phyloP scores from a whole-genome alignment of 2,329 filamentous ascomycete species.

The Calonectria henricotiae region DNA sequence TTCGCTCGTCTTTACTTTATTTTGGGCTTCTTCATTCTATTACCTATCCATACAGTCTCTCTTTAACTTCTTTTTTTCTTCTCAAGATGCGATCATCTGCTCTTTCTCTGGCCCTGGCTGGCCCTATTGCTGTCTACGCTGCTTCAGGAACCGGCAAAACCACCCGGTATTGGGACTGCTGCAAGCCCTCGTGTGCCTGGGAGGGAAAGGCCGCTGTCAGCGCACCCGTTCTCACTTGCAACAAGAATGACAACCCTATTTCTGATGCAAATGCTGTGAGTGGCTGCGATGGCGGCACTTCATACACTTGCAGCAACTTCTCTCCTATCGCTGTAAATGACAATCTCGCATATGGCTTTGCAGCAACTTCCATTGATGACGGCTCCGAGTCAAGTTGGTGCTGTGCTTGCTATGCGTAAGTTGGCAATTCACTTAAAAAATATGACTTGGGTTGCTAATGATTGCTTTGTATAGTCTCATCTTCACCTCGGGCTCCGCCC shows the following conservation, averaged over 20 bases:
- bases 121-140: slow-evolving; percentile 49
- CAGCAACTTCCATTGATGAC: slow-evolving; percentile 72
- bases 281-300: slow-evolving; percentile 72
- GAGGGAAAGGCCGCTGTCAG: slow-evolving; percentile 70
- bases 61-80: slow-evolving; percentile 34
- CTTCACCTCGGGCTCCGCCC: slow-evolving; percentile 67
- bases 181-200: slow-evolving; percentile 80
- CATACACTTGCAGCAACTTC: slow-evolving; percentile 76
- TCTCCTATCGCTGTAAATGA: slow-evolving; percentile 75
- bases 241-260: slow-evolving; percentile 70
- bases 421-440: background rate
- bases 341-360: slow-evolving; percentile 75
- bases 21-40: slow-evolving; percentile 31
- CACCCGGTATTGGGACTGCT: slow-evolving; percentile 76
- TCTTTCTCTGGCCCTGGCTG: slow-evolving; percentile 46
- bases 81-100: slow-evolving; percentile 48
- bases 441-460: slow-evolving; percentile 5
- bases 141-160: slow-evolving; percentile 53
- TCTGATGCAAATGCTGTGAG: slow-evolving; percentile 65
- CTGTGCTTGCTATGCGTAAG: slow-evolving; percentile 75
- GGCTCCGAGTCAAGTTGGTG: slow-evolving; percentile 75
- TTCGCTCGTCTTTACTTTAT: slow-evolving; percentile 33
- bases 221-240: slow-evolving; percentile 69
- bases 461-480: slow-evolving; percentile 59
- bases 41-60: slow-evolving; percentile 38